Conservation (phyloP, 2,329 filamentous ascomycete genomes). For the Ilyonectria sp. region DNA sequence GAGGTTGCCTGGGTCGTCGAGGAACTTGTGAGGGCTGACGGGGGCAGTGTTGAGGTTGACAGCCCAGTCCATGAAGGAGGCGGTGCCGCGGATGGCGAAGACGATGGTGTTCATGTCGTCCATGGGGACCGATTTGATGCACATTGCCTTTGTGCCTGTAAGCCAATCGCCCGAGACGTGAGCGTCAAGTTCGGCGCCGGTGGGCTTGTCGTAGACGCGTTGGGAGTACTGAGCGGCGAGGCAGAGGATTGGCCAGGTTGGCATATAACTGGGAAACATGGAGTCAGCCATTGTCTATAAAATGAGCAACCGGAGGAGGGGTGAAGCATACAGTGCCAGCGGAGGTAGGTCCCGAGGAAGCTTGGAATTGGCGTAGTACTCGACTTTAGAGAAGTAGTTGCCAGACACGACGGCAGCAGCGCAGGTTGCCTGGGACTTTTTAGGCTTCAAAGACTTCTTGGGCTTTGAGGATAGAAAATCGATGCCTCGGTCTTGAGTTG, state of each 20-base stretch:
- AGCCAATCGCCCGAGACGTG: constrained; percentile 81
- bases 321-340: constrained; percentile 73
- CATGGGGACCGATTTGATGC: constrained; percentile 84
- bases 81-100: constrained; percentile 86
- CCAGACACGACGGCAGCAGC: constrained; percentile 55
- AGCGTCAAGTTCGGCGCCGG: constrained; percentile 74
- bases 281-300: constrained; percentile 3
- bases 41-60: constrained; percentile 84
- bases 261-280: constrained; percentile 69
- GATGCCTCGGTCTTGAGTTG: constrained; percentile 27
- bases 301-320: neutral
- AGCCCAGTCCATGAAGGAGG: constrained; percentile 88
- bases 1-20: constrained; percentile 83
- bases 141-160: constrained; percentile 86
- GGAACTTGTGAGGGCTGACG: constrained; percentile 75
- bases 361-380: constrained; percentile 83
- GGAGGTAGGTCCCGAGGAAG: constrained; percentile 78
- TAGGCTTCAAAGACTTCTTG: constrained; percentile 37
- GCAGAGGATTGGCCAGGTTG: constrained; percentile 83
- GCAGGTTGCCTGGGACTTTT: constrained; percentile 32
- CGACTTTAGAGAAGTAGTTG: constrained; percentile 82
- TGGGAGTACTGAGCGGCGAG: constrained; percentile 85
- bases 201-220: constrained; percentile 78
- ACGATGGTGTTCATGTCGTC: constrained; percentile 85
- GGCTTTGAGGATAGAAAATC: constrained; percentile 4